A percentile compares a stretch with the other conserved stretches of the same genome.
Conservation (phyloP, 2,329 filamentous ascomycete genomes). For the Nemania sp. region DNA sequence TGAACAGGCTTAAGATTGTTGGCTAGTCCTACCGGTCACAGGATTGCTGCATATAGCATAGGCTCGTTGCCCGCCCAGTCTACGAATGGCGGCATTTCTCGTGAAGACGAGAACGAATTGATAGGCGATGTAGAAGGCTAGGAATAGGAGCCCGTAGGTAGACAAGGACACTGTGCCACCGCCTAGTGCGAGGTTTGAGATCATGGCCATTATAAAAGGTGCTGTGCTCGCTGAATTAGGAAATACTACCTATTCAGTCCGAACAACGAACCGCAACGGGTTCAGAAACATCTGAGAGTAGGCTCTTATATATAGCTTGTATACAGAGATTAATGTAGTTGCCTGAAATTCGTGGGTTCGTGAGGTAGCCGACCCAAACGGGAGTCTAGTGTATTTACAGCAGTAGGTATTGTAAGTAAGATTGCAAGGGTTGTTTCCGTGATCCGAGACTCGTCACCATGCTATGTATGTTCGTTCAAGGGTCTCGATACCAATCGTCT, state of each 20-base stretch:
- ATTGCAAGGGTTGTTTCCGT: conserved; percentile 8
- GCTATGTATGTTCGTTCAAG: not conserved
- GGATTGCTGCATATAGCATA: conserved; percentile 32
- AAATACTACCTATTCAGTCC: not conserved
- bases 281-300: not conserved
- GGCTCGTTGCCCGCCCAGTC: conserved; percentile 34
- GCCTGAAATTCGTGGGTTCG: conserved; percentile 14
- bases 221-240: not conserved
- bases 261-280: not conserved
- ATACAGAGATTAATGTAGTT: conserved; percentile 20
- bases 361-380: not conserved
- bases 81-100: conserved; percentile 36
- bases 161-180: not conserved
- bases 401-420: too few species aligned
- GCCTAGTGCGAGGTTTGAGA: conserved; percentile 17
- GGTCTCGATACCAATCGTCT: not conserved
- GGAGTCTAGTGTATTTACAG: not conserved
- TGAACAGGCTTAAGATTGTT: not conserved
- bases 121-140: conserved; percentile 24
- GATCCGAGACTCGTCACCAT: not conserved
- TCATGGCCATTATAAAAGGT: conserved; percentile 15
- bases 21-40: conserved; percentile 25
- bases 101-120: conserved; percentile 17
- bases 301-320: too few species aligned
- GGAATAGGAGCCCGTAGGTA: conserved; percentile 14